Percentiles rank a stretch among this genome's conserved stretches.
phyloP scores from a whole-genome alignment of 2,329 filamentous ascomycete species.

The Trichoderma sp. region DNA sequence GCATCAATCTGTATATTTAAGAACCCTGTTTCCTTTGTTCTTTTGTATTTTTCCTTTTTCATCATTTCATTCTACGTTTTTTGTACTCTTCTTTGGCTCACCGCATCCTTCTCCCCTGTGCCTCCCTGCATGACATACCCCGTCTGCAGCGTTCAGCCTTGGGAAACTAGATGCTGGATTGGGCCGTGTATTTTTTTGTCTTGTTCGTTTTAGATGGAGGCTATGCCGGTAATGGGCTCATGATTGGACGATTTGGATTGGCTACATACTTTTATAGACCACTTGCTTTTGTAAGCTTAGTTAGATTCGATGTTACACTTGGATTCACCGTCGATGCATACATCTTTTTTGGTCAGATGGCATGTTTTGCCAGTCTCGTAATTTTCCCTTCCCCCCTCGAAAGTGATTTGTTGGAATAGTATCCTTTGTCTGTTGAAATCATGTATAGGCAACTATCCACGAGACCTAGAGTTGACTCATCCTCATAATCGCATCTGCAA shows the following conservation, averaged over 20 bases:
- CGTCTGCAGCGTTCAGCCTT: neutral
- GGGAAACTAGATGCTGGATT: neutral
- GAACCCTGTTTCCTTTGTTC: neutral
- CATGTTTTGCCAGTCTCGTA: neutral
- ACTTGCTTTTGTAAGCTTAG: neutral
- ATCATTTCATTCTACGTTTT: neutral
- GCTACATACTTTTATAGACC: neutral
- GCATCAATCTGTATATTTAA: neutral
- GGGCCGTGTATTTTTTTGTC: neutral
- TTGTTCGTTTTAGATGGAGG: neutral
- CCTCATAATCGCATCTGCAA: neutral
- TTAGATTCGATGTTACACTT: neutral
- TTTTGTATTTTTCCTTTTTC: neutral
- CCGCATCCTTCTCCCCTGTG: neutral
- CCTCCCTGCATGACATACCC: neutral
- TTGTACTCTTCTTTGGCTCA: neutral
- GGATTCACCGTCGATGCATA: neutral
- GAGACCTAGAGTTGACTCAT: neutral
- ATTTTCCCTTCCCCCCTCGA: neutral
- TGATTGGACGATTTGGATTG: constrained; percentile 8
- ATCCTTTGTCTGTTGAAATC: neutral
- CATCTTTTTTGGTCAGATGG: neutral
- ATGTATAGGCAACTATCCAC: neutral
- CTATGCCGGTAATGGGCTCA: constrained; percentile 10
- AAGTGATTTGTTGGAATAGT: neutral